phyloP scores from a whole-genome alignment of 768 basidiomycete species.

The Cyathus striatus region DNA sequence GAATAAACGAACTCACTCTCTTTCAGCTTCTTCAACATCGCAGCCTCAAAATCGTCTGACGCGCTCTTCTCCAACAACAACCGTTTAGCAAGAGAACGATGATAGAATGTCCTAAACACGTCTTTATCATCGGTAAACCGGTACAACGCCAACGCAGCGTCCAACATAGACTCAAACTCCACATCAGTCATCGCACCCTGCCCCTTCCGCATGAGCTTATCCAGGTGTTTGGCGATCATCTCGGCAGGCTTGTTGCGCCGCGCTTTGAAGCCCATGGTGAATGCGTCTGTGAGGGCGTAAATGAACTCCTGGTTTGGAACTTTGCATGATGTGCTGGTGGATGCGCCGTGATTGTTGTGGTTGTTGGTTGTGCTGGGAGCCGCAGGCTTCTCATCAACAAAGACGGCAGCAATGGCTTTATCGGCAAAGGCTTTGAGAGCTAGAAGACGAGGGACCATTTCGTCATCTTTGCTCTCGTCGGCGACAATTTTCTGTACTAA shows the following conservation, averaged over 20 bases:
- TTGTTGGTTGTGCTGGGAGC: constrained; percentile 7
- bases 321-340: constrained; percentile 27
- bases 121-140: constrained; percentile 90
- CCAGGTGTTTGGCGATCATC: constrained; percentile 89
- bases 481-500: constrained; percentile 62
- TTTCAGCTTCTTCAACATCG: constrained; percentile 81
- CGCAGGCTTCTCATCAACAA: constrained; percentile 35
- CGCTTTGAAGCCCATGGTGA: constrained; percentile 67
- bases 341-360: constrained; percentile 9
- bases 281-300: constrained; percentile 70
- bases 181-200: constrained; percentile 64
- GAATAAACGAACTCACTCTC: constrained; percentile 36
- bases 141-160: constrained; percentile 69
- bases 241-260: constrained; percentile 84
- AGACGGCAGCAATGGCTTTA: constrained; percentile 41
- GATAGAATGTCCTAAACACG: constrained; percentile 91
- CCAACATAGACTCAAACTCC: constrained; percentile 58
- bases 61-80: constrained; percentile 81
- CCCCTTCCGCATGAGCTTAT: constrained; percentile 82
- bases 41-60: constrained; percentile 81
- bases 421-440: constrained; percentile 61
- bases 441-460: constrained; percentile 73
- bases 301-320: constrained; percentile 50
- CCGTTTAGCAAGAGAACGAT: constrained; percentile 82
- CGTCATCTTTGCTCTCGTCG: constrained; percentile 57